These are phyloP conservation scores for Colletotrichum eleusines DNA, from an alignment of 2,329 filamentous ascomycete species.

Conservation along the genomic window DNA sequence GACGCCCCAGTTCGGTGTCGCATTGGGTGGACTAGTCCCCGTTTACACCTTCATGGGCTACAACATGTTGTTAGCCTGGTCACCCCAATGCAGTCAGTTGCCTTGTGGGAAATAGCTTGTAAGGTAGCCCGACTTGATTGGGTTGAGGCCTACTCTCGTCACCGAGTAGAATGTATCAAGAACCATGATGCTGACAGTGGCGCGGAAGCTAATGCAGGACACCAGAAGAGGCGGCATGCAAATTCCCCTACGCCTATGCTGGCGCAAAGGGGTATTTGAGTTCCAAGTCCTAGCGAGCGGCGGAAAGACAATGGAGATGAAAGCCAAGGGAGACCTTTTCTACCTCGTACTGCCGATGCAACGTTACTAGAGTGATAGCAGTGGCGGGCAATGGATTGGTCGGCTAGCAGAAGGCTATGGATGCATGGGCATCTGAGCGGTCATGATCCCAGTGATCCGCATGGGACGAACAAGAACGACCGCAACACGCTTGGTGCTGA, in stretches of 20 bases:
- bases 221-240: constrained; percentile 22
- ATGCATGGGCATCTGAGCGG: too few relatives aligned
- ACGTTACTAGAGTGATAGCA: constrained; percentile 1
- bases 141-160: neutral
- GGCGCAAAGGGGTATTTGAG: neutral
- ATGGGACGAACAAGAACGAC: neutral
- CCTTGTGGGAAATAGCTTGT: neutral
- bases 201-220: constrained; percentile 37
- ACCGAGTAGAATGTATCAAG: neutral
- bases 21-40: neutral
- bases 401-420: neutral
- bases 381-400: constrained; percentile 2
- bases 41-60: neutral
- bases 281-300: constrained; percentile 1
- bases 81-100: neutral
- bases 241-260: neutral
- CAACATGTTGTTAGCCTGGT: neutral
- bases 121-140: constrained; percentile 9
- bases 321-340: constrained; percentile 9
- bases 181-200: constrained; percentile 31
- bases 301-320: neutral
- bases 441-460: too few relatives aligned
- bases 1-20: neutral
- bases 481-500: neutral
- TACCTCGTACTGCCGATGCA: constrained; percentile 31